Conservation (phyloP, 345 rosid species). For the Reutealis trisperma region DNA sequence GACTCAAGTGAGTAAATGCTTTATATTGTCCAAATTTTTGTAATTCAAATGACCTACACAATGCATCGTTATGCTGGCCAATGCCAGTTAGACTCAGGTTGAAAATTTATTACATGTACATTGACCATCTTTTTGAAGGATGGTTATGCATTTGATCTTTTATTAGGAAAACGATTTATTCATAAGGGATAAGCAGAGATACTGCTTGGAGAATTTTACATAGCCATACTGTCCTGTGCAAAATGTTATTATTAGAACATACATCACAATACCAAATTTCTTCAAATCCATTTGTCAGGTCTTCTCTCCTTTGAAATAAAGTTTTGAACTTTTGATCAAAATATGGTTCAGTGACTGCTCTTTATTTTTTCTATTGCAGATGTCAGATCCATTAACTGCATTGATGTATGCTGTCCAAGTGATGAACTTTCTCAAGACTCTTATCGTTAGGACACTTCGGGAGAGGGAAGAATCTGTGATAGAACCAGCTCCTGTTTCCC, state of each 20-base stretch:
- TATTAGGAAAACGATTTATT: background rate
- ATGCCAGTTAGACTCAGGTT: background rate
- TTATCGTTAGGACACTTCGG: constrained; percentile 58
- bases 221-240: background rate
- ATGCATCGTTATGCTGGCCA: background rate
- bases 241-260: background rate
- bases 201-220: background rate
- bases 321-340: background rate
- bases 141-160: background rate
- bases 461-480: constrained; percentile 58
- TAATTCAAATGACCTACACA: background rate
- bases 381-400: constrained; percentile 98
- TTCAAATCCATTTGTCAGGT: constrained; percentile 3
- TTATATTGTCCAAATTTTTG: background rate
- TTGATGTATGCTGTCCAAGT: constrained; percentile 95
- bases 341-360: constrained; percentile 3
- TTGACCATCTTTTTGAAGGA: constrained; percentile 6
- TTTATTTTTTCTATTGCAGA: constrained; percentile 44
- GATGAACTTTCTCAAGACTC: constrained; percentile 92
- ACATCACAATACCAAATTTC: background rate
- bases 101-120: background rate
- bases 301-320: background rate
- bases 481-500: constrained; percentile 43
- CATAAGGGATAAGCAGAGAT: background rate
- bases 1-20: constrained; percentile 71